Conservation (phyloP, 2,329 filamentous ascomycete genomes). For the Colletotrichum sp. region DNA sequence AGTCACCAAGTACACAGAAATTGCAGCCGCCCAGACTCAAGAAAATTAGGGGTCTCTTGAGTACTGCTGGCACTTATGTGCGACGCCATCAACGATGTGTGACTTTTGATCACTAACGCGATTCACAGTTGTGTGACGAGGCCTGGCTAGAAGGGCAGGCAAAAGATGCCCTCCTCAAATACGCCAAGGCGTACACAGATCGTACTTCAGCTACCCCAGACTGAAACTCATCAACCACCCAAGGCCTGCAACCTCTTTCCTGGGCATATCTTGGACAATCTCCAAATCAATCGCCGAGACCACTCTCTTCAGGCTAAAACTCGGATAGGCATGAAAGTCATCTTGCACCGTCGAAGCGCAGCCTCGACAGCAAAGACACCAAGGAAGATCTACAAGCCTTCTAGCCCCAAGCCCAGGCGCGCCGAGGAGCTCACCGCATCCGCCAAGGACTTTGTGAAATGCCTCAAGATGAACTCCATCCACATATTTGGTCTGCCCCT, state of each 20-base stretch:
- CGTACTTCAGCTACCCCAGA: rapidly evolving
- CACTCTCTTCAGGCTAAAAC: rapidly evolving
- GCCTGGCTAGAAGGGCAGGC: no score
- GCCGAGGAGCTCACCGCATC: not conserved
- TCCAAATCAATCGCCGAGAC: not conserved
- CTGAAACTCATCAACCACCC: not conserved
- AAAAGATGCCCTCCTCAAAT: not conserved
- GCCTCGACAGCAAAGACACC: not conserved
- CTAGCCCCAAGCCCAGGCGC: not conserved
- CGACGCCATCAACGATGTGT: rapidly evolving
- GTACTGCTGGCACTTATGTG: no score
- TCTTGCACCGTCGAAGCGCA: not conserved
- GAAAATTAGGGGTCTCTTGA: no score
- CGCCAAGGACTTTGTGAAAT: not conserved
- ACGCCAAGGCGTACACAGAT: not conserved
- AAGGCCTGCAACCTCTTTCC: not conserved
- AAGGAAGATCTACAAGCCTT: not conserved
- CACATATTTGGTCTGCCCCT: not conserved
- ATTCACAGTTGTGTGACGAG: rapidly evolving
- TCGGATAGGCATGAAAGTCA: not conserved
- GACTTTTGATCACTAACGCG: rapidly evolving
- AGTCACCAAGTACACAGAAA: no score
- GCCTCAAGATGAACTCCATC: not conserved
- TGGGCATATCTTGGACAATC: not conserved
- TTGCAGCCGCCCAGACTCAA: no score